These are phyloP conservation scores for Neoascochyta sp. DNA, from an alignment of 2,329 filamentous ascomycete genomes.

Conservation along the genomic window DNA sequence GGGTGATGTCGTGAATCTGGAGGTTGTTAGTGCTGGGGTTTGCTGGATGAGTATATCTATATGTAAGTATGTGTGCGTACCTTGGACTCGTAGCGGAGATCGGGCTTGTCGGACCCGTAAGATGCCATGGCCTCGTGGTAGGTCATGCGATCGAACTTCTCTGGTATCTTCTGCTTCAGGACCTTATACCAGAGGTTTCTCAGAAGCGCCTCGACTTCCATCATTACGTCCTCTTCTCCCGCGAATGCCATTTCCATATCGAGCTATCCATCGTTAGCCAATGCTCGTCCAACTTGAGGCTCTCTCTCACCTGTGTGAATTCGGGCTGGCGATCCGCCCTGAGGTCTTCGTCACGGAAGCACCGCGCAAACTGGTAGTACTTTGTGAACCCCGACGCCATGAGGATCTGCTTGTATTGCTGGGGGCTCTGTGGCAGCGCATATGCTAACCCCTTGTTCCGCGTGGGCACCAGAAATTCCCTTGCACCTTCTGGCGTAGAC, in stretches of 20 bases:
- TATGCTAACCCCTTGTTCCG: slow-evolving; percentile 73
- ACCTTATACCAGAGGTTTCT: slow-evolving; percentile 53
- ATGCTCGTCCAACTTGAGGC: background rate
- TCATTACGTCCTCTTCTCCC: slow-evolving; percentile 67
- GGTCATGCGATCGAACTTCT: slow-evolving; percentile 57
- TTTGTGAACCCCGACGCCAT: slow-evolving; percentile 82
- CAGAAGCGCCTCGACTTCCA: slow-evolving; percentile 53
- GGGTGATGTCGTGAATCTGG: slow-evolving; percentile 64
- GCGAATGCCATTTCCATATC: slow-evolving; percentile 94
- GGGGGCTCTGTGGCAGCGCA: slow-evolving; percentile 90
- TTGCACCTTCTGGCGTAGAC: slow-evolving; percentile 90
- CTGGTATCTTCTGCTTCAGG: slow-evolving; percentile 42
- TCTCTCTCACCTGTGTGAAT: slow-evolving; percentile 71
- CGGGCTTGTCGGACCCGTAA: slow-evolving; percentile 91
- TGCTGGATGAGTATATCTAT: too few species aligned
- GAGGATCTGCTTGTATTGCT: slow-evolving; percentile 97
- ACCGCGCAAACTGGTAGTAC: slow-evolving; percentile 91
- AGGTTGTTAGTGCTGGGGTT: slow-evolving; percentile 22
- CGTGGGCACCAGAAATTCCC: slow-evolving; percentile 92
- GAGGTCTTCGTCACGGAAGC: slow-evolving; percentile 92
- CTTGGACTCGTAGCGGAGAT: slow-evolving; percentile 68
- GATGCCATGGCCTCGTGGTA: slow-evolving; percentile 75
- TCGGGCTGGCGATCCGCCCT: slow-evolving; percentile 92
- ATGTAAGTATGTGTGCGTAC: slow-evolving; percentile 41
- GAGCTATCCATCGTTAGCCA: slow-evolving; percentile 51